These are phyloP conservation scores for Emericellopsis terricola DNA, from an alignment of 495 filamentous ascomycete species.

Conservation along the genomic window DNA sequence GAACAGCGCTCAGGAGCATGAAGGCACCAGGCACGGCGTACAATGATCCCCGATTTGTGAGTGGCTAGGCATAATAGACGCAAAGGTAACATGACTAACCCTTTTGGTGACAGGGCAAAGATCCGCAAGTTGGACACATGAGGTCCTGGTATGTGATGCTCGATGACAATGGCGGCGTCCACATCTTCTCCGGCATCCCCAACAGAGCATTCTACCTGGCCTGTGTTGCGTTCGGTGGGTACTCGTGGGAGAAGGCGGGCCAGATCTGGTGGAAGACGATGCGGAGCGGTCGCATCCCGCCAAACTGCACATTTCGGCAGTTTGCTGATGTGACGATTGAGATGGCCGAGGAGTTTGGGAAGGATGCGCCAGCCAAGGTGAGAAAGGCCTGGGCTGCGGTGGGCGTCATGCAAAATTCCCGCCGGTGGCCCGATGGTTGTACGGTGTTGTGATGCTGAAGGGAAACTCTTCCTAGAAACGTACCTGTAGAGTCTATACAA, in stretches of 20 bases:
- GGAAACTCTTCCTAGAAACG: no score
- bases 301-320: constrained; percentile 19
- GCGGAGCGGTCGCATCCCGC: constrained; percentile 16
- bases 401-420: no score
- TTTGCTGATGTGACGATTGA: constrained; percentile 24
- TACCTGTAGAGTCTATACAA: no score
- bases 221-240: constrained; percentile 24
- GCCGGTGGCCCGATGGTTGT: no score
- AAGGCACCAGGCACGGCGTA: constrained; percentile 31
- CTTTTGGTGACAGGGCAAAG: constrained; percentile 19
- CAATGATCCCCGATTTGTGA: constrained; percentile 24
- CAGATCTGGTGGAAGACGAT: constrained; percentile 33
- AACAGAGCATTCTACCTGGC: constrained; percentile 32
- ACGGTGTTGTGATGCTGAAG: no score
- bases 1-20: constrained; percentile 26
- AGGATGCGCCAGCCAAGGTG: constrained; percentile 16
- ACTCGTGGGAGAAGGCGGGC: constrained; percentile 32
- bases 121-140: constrained; percentile 24
- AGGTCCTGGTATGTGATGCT: constrained; percentile 13
- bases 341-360: constrained; percentile 16
- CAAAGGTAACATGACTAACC: constrained; percentile 1
- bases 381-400: constrained; percentile 21
- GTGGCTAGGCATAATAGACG: neutral
- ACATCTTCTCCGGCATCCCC: constrained; percentile 34
- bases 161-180: constrained; percentile 30